These are phyloP conservation scores for Acanthamoeba sp. DNA, from an alignment of 208 protist species.

Conservation along the genomic window DNA sequence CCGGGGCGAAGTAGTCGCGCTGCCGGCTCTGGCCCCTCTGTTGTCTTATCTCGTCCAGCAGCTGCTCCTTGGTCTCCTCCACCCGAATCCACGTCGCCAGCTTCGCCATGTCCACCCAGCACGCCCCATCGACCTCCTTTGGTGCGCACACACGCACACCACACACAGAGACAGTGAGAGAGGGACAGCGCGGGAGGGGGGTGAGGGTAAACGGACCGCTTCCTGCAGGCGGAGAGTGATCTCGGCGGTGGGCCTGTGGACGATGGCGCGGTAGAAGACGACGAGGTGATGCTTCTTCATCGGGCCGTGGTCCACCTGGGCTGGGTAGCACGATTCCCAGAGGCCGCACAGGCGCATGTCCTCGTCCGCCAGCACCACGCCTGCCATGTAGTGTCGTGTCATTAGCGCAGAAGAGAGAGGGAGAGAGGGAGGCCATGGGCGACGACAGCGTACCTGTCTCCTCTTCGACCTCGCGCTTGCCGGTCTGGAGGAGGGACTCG, in stretches of 20 bases:
- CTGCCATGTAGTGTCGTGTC: too few species aligned
- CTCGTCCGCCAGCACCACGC: conserved; percentile 7
- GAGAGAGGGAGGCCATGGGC: too few species aligned
- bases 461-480: conserved; percentile 74
- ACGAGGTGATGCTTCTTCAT: conserved; percentile 28
- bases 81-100: background rate
- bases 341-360: conserved; percentile 23
- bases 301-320: background rate
- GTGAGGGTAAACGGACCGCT: background rate
- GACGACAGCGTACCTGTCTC: conserved; percentile 70
- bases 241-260: background rate
- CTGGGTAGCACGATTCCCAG: conserved; percentile 30
- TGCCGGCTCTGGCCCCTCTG: background rate
- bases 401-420: too few species aligned
- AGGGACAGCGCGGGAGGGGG: too few species aligned
- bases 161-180: background rate
- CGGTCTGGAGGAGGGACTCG: conserved; percentile 74
- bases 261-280: conserved; percentile 45
- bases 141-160: background rate
- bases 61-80: background rate
- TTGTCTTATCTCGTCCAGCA: background rate
- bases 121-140: conserved; percentile 42
- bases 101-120: conserved; percentile 20
- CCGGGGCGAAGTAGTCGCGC: background rate
- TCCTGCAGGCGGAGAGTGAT: conserved; percentile 23